Percentiles rank a stretch among this genome's conserved stretches.
Evolutionary conservation across 2,329 filamentous ascomycete species (phyloP).

Genomic region (Stagonosporopsis tanaceti): DNA sequence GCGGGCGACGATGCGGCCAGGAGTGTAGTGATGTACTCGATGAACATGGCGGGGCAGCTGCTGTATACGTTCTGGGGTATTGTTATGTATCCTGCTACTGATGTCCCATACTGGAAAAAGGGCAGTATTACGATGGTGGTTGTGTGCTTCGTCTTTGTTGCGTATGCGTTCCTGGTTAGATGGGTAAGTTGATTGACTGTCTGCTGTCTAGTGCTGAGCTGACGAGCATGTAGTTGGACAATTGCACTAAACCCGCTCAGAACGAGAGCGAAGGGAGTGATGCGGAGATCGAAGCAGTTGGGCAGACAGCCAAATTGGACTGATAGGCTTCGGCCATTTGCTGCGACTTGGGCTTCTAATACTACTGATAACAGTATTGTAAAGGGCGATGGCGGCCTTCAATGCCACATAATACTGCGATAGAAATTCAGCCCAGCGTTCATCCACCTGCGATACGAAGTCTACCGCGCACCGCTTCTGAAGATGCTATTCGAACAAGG

Average conservation of each 20-base stretch:
- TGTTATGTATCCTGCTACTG: constrained; percentile 51
- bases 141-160: constrained; percentile 29
- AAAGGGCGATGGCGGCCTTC: too few species aligned
- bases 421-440: too few species aligned
- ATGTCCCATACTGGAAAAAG: constrained; percentile 54
- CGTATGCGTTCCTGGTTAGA: constrained; percentile 19
- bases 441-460: too few species aligned
- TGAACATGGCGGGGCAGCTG: constrained; percentile 48
- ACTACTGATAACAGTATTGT: too few species aligned
- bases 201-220: background rate
- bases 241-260: background rate
- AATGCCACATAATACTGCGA: too few species aligned
- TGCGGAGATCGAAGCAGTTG: background rate
- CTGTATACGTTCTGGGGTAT: constrained; percentile 58
- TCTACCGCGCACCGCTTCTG: too few species aligned
- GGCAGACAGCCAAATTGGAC: background rate
- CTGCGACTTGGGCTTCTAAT: background rate
- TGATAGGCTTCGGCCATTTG: background rate
- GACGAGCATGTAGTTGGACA: background rate
- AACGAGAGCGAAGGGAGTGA: background rate
- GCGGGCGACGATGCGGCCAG: constrained; percentile 53
- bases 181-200: constrained; percentile 23
- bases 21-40: constrained; percentile 50
- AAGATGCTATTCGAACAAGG: too few species aligned
- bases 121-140: constrained; percentile 48